Evolutionary conservation across 441 rosid genomes (phyloP).

Genomic region (Biscutella laevigata): DNA sequence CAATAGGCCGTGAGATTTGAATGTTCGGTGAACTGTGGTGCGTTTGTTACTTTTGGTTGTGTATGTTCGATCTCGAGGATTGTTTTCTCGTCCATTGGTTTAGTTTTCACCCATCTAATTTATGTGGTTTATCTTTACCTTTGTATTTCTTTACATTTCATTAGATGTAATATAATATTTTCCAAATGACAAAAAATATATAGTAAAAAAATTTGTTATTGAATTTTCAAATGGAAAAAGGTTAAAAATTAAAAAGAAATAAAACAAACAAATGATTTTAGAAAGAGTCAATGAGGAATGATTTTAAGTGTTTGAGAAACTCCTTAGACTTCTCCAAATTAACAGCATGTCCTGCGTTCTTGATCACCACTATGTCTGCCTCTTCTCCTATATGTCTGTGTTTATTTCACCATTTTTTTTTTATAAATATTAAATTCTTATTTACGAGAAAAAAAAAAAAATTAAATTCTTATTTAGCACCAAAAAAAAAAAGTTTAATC

Average conservation of each 20-base stretch:
- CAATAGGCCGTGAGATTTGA: no score
- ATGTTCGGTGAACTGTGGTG: no score
- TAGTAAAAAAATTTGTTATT: not conserved
- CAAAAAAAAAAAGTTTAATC: no score
- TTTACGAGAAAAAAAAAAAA: not conserved
- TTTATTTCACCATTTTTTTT: not conserved
- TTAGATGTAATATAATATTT: no score
- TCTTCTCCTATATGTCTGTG: constrained; percentile 59
- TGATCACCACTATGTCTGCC: constrained; percentile 49
- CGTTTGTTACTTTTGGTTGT: no score
- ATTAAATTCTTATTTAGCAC: no score
- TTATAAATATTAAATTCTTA: not conserved
- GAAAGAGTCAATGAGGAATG: constrained; percentile 35
- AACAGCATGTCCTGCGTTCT: constrained; percentile 74
- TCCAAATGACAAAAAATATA: not conserved
- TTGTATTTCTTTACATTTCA: no score
- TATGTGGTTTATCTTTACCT: no score
- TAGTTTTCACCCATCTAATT: no score
- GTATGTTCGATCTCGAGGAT: no score
- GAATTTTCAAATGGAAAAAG: not conserved
- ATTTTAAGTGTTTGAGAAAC: constrained; percentile 49
- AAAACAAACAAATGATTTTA: not conserved
- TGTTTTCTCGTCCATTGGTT: no score
- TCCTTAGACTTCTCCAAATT: constrained; percentile 64
- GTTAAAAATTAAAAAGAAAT: no score